Conservation (phyloP, 768 basidiomycete species). For the Suillus tomentosus region DNA sequence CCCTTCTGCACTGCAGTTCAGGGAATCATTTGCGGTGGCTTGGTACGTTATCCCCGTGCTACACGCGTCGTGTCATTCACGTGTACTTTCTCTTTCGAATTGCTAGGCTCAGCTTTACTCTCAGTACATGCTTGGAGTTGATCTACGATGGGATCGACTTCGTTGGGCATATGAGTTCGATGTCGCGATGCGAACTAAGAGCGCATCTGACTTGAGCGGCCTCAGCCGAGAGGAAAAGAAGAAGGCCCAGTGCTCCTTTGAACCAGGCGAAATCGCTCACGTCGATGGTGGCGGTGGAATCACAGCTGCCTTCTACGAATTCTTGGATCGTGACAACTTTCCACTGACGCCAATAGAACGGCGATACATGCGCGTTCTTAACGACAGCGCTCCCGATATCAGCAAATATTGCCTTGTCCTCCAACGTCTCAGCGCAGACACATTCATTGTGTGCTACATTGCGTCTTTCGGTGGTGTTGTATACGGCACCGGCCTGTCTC, state of each 20-base stretch:
- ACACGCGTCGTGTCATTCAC: background rate
- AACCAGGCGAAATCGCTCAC: constrained; percentile 18
- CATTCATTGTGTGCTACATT: constrained; percentile 40
- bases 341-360: constrained; percentile 10
- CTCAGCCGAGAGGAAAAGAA: constrained; percentile 9
- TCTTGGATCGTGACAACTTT: constrained; percentile 8
- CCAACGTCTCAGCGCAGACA: constrained; percentile 26
- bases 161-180: constrained; percentile 17
- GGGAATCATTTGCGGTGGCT: background rate
- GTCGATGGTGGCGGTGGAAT: constrained; percentile 15
- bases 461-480: constrained; percentile 36
- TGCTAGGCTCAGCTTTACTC: background rate
- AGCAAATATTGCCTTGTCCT: constrained; percentile 37
- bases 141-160: constrained; percentile 15
- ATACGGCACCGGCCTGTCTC: constrained; percentile 23
- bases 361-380: background rate
- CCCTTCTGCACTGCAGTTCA: background rate
- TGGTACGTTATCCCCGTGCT: background rate
- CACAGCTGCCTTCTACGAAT: constrained; percentile 14
- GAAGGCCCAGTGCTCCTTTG: constrained; percentile 7
- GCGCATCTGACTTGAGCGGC: constrained; percentile 1
- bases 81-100: background rate
- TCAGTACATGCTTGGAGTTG: constrained; percentile 14
- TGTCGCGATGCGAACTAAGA: constrained; percentile 12
- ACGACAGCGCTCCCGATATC: background rate